Evolutionary conservation across 495 filamentous ascomycete species (phyloP).

Genomic region (Neurospora tetraspora): DNA sequence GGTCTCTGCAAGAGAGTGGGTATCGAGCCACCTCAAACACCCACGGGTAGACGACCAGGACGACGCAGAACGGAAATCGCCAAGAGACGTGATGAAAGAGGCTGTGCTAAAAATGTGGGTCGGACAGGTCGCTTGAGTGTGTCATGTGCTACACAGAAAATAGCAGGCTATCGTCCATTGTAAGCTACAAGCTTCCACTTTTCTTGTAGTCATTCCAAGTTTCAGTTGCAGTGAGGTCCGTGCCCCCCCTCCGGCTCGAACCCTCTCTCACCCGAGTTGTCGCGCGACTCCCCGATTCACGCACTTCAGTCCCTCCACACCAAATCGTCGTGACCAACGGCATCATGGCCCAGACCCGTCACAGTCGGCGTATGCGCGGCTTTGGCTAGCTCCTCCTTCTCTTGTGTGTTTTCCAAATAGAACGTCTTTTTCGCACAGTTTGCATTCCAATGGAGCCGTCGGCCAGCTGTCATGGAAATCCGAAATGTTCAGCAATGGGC

Average conservation of each 20-base stretch:
- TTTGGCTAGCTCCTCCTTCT: neutral
- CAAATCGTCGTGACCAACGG: neutral
- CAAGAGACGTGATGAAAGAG: neutral
- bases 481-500: neutral
- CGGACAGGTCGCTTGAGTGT: neutral
- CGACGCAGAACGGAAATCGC: neutral
- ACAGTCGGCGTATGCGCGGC: neutral
- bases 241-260: neutral
- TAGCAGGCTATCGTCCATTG: neutral
- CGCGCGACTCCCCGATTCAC: neutral
- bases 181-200: neutral
- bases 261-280: neutral
- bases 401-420: neutral
- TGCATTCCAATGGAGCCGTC: neutral
- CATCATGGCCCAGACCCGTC: neutral
- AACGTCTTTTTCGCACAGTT: neutral
- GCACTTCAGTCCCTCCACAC: neutral
- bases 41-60: neutral
- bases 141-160: neutral
- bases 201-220: neutral
- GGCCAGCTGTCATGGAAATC: neutral
- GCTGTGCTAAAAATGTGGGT: neutral
- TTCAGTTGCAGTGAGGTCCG: neutral
- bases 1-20: no score
- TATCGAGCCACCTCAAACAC: no score